Evolutionary conservation across 148 eudicot genomes (phyloP).

Genomic region (Limonium bicolor): DNA sequence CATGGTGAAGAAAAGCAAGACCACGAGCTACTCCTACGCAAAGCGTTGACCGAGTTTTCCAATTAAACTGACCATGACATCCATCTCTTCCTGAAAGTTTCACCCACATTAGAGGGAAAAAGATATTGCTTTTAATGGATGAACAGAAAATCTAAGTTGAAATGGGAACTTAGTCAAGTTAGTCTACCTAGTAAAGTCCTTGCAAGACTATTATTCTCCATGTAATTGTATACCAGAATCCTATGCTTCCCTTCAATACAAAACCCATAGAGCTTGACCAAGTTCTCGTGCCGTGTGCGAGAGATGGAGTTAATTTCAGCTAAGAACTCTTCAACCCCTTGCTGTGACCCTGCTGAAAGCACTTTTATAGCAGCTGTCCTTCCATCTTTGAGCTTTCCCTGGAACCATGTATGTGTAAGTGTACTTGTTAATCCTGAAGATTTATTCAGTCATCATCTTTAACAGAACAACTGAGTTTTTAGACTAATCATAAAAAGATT

Average conservation of each 20-base stretch:
- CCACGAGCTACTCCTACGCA: conserved; percentile 36
- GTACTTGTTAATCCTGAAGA: not conserved
- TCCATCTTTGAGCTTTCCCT: conserved; percentile 39
- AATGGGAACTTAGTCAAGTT: not conserved
- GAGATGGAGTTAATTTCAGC: conserved; percentile 34
- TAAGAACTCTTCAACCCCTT: conserved; percentile 37
- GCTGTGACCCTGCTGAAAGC: conserved; percentile 31
- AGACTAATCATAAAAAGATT: not conserved
- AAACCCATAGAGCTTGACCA: conserved; percentile 37
- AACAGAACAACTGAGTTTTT: not conserved
- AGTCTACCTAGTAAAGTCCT: conserved; percentile 29
- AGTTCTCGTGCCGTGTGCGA: conserved; percentile 25
- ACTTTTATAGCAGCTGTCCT: conserved; percentile 38
- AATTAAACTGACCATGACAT: conserved; percentile 12
- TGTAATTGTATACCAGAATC: conserved; percentile 35
- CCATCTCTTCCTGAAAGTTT: conserved; percentile 9
- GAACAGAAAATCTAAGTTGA: not conserved
- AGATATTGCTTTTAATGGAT: not conserved
- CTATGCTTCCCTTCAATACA: conserved; percentile 33
- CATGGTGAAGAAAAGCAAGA: conserved; percentile 35
- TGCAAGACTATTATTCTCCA: conserved; percentile 39
- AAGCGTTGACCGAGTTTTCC: conserved; percentile 21
- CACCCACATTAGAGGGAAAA: no score
- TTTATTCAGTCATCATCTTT: not conserved
- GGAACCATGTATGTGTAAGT: not conserved